Conservation (phyloP, 2,329 filamentous ascomycete genomes). For the Arachnomyces sp. region DNA sequence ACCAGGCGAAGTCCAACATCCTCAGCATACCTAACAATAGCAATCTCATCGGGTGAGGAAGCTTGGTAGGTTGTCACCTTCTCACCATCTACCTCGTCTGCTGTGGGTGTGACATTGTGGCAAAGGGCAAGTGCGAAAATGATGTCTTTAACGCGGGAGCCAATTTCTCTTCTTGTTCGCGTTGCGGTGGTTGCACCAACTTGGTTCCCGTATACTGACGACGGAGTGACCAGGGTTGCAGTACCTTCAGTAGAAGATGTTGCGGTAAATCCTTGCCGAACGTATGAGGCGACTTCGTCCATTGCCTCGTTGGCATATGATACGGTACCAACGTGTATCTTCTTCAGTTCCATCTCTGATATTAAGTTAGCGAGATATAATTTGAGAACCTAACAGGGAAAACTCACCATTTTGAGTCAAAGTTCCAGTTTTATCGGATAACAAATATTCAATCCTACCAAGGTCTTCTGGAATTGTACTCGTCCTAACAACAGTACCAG, state of each 20-base stretch:
- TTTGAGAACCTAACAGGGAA: constrained; percentile 7
- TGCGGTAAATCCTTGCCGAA: constrained; percentile 70
- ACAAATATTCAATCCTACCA: constrained; percentile 87
- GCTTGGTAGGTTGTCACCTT: constrained; percentile 83
- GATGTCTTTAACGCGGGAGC: constrained; percentile 83
- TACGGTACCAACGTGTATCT: constrained; percentile 95
- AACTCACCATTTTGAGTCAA: constrained; percentile 72
- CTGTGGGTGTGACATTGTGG: constrained; percentile 92
- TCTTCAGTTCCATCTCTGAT: constrained; percentile 91
- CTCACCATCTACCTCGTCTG: constrained; percentile 71
- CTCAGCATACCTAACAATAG: constrained; percentile 93
- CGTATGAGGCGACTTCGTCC: constrained; percentile 86
- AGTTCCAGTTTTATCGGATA: constrained; percentile 98
- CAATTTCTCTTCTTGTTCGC: constrained; percentile 84
- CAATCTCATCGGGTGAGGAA: constrained; percentile 95
- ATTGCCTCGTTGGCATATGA: constrained; percentile 98
- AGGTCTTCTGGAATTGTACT: constrained; percentile 97
- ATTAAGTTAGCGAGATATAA: constrained; percentile 17
- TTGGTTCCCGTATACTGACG: constrained; percentile 57
- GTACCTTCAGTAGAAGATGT: constrained; percentile 35
- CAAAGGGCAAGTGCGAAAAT: constrained; percentile 87
- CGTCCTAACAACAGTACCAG: constrained; percentile 85
- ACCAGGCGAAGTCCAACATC: constrained; percentile 77
- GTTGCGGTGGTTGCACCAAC: constrained; percentile 52
- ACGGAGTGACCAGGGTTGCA: constrained; percentile 61